Evolutionary conservation across 768 basidiomycete genomes (phyloP).

Genomic region (Austroboletus festivus): DNA sequence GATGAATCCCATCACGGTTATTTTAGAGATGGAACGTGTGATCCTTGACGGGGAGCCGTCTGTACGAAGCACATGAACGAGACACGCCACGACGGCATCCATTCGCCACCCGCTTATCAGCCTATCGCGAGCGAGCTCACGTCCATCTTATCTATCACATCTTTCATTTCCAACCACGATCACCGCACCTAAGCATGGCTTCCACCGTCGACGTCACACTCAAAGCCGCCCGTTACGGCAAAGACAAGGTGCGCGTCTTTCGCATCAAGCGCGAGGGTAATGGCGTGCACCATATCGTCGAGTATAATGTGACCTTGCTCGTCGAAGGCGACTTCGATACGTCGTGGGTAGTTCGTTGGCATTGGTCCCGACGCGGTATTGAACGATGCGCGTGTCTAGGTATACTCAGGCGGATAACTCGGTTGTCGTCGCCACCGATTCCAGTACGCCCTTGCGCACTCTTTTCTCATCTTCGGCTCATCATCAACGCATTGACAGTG

Average conservation of each 20-base stretch:
- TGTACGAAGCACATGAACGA: too few relatives aligned
- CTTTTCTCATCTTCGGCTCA: neutral
- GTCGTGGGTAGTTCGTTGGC: constrained; percentile 43
- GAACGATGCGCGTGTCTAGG: constrained; percentile 34
- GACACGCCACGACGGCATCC: too few relatives aligned
- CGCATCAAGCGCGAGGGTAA: constrained; percentile 70
- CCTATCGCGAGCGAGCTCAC: too few relatives aligned
- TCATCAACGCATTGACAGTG: constrained; percentile 36
- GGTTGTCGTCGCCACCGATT: constrained; percentile 88
- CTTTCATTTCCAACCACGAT: too few relatives aligned
- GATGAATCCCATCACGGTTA: too few relatives aligned
- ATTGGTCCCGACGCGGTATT: neutral
- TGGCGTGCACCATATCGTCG: constrained; percentile 68
- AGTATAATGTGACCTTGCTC: constrained; percentile 78
- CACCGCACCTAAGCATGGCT: too few relatives aligned
- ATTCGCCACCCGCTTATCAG: too few relatives aligned
- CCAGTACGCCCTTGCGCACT: constrained; percentile 49
- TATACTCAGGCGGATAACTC: constrained; percentile 89
- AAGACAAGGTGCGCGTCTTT: constrained; percentile 84
- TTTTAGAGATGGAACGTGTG: too few relatives aligned
- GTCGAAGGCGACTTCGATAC: constrained; percentile 81
- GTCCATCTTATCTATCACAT: too few relatives aligned
- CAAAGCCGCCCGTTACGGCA: constrained; percentile 70
- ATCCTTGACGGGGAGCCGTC: too few relatives aligned
- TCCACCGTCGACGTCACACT: constrained; percentile 28